Percentiles rank a stretch among this genome's conserved stretches.
Conservation (phyloP, 1,284 basidiomycete species). For the Hypsizygus ulmarius region DNA sequence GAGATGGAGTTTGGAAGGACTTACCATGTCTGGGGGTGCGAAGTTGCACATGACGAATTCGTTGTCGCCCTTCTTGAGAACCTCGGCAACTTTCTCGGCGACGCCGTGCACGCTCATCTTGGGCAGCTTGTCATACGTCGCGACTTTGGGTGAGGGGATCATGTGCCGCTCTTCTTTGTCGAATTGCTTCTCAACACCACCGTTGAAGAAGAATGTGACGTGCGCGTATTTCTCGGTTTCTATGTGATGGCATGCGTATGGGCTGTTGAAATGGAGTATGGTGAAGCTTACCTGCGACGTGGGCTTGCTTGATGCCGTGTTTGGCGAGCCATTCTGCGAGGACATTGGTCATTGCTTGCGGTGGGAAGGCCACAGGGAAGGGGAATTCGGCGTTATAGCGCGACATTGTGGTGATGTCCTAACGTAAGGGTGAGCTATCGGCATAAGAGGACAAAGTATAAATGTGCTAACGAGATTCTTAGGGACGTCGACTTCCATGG, state of each 20-base stretch:
- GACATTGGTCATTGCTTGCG: constrained; percentile 87
- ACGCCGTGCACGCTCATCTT: constrained; percentile 85
- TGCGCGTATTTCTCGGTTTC: constrained; percentile 96
- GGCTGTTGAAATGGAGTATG: constrained; percentile 13
- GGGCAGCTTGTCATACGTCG: constrained; percentile 86
- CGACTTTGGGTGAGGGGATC: constrained; percentile 87
- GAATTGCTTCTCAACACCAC: constrained; percentile 90
- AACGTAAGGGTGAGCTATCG: background rate
- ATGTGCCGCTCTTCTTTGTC: constrained; percentile 79
- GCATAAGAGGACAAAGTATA: background rate
- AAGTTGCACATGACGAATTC: constrained; percentile 97
- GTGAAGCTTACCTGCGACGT: constrained; percentile 68
- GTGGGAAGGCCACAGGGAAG: constrained; percentile 85
- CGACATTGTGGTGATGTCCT: constrained; percentile 91
- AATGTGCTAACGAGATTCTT: constrained; percentile 60
- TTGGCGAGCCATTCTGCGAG: constrained; percentile 86
- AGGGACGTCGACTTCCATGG: constrained; percentile 81
- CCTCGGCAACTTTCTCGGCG: constrained; percentile 84
- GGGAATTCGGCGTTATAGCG: constrained; percentile 89
- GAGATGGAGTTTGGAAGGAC: constrained; percentile 4
- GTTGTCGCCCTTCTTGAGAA: constrained; percentile 66
- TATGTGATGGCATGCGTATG: constrained; percentile 18
- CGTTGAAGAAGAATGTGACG: constrained; percentile 97
- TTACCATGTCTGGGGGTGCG: constrained; percentile 91
- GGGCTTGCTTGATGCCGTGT: constrained; percentile 77